Evolutionary conservation across 1,284 basidiomycete species (phyloP).

Genomic region (Thelephora terrestris): DNA sequence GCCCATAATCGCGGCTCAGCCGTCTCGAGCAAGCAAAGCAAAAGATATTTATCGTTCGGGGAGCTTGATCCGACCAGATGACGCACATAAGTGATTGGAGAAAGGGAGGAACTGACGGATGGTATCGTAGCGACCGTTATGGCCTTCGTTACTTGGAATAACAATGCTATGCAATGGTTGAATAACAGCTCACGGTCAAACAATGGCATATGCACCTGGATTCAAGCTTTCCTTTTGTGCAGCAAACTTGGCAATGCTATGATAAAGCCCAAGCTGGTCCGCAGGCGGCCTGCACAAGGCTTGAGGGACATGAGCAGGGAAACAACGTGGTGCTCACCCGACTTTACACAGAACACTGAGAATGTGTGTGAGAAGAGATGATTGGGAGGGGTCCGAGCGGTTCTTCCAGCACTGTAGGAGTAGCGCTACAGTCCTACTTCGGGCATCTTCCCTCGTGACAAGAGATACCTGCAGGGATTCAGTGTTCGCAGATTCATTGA

Average conservation of each 20-base stretch:
- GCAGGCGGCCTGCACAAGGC: neutral
- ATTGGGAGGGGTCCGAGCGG: constrained; percentile 4
- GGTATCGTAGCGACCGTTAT: neutral
- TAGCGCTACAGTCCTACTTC: constrained; percentile 5
- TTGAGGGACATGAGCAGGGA: neutral
- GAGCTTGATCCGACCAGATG: constrained; percentile 44
- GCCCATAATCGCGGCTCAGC: constrained; percentile 56
- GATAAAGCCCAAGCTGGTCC: neutral
- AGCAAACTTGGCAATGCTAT: neutral
- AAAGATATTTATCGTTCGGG: constrained; percentile 52
- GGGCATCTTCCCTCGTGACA: constrained; percentile 10
- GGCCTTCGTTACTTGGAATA: neutral
- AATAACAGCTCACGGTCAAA: constrained; percentile 2
- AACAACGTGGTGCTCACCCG: constrained; percentile 5
- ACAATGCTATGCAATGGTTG: neutral
- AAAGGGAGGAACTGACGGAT: neutral
- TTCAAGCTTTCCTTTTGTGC: neutral
- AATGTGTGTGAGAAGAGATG: constrained; percentile 7
- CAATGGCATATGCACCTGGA: neutral
- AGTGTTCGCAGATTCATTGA: constrained; percentile 1
- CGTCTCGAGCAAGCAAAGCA: constrained; percentile 50
- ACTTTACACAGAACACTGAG: constrained; percentile 6
- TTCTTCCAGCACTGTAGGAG: constrained; percentile 11
- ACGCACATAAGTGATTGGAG: constrained; percentile 29
- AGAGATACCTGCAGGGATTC: constrained; percentile 8